Base-by-base conservation (phyloP, 306 rosid species). In the Gynostemma pentaphyllum region DNA sequence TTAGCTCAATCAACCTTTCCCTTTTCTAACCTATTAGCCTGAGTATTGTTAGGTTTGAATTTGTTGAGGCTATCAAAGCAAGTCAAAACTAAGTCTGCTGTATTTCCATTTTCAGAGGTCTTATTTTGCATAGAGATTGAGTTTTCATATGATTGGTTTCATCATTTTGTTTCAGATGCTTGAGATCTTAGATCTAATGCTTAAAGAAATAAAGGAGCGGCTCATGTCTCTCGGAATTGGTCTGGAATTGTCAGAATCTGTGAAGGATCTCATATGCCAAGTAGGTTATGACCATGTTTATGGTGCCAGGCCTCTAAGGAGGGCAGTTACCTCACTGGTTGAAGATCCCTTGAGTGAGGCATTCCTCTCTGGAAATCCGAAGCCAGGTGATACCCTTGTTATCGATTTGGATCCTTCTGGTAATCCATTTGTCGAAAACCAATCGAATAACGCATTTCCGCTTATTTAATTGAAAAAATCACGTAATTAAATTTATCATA, bases 271-370 rank as follows among this genome's bases (percentile, higher is more conserved):
- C 41, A 77, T 85, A 12, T 83, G 91, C 55, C 65, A 76, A 49
- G 76, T 72, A 74, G 98, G 96, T 7, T 92, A 88, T 69, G 74
- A 84, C 76, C 66, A 74, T 48, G 67, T 62, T 46, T 88, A 86
- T 64, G 98, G 98, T 39, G 98, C 96, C 16, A 78, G 98, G n/a
- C 82, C 87, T 53, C 72, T 92, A 7, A 81, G 87, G 72, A 80
- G 87, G 66, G 96, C 90, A 26, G 69, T 92, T 57, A 78, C 79
- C 52, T 67, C 76, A 46, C 57, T 82, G 29, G 80, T 92, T 40
- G 98, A 80, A 75, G 95, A 88, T 52, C 88, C 84, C 2, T 73
- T 91, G 76, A 71, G 85, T 59, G 96, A 87, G 76, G 87, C 88
- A 18, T 66, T 87, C 51, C 90, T 87, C 19, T 44, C 73, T 16